phyloP scores from a whole-genome alignment of 2,329 filamentous ascomycete genomes.

The Aspergillus unguis region DNA sequence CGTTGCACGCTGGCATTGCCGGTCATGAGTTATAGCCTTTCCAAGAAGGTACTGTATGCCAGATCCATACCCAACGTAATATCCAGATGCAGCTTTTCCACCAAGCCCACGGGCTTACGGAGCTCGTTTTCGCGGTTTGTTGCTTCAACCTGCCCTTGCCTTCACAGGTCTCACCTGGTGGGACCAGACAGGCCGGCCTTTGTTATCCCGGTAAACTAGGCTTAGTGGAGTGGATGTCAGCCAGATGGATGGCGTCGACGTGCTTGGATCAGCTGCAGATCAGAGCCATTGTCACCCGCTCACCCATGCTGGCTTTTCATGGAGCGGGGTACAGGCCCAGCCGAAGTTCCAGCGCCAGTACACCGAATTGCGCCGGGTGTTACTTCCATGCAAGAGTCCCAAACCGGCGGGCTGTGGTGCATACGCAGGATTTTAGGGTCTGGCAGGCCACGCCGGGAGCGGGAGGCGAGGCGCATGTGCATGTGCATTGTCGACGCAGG shows the following conservation, averaged over 20 bases:
- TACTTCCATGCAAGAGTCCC: background rate
- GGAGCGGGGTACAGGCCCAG: conserved; percentile 14
- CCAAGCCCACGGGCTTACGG: conserved; percentile 8
- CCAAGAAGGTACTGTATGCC: no score
- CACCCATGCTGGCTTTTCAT: conserved; percentile 10
- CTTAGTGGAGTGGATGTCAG: conserved; percentile 12
- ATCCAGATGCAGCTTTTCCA: no score
- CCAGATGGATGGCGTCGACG: conserved; percentile 12
- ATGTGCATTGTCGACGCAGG: background rate
- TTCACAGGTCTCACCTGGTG: conserved; percentile 7
- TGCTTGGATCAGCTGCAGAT: conserved; percentile 10
- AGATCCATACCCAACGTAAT: no score
- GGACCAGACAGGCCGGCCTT: conserved; percentile 9
- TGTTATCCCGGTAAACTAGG: conserved; percentile 13
- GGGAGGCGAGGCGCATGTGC: background rate
- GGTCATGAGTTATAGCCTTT: no score
- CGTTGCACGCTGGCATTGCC: background rate
- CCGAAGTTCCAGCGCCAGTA: conserved; percentile 1
- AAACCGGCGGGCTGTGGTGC: no score
- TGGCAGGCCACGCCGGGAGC: background rate
- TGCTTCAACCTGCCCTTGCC: conserved; percentile 4
- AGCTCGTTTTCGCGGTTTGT: conserved; percentile 14
- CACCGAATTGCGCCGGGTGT: conserved; percentile 6
- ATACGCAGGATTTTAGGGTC: background rate
- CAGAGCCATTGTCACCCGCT: conserved; percentile 11